Conservation (phyloP, 2,329 filamentous ascomycete species). For the Exophiala sp. region DNA sequence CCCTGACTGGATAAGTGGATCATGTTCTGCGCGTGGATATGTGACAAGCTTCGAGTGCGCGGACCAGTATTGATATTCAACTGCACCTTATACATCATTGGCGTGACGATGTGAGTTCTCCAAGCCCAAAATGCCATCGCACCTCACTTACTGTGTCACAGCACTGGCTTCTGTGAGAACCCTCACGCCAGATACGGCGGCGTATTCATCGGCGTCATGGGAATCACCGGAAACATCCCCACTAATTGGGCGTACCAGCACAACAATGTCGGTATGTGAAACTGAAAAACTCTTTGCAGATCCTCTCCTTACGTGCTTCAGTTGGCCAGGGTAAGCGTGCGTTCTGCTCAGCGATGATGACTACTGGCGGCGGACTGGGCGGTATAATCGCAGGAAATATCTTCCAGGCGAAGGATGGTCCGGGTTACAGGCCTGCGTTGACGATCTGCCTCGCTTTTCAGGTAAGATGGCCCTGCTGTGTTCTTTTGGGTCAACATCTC, state of each 20-base stretch:
- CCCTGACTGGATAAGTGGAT: constrained; percentile 1
- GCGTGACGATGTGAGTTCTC: constrained; percentile 47
- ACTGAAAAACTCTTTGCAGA: neutral
- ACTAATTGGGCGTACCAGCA: constrained; percentile 72
- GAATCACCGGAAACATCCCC: constrained; percentile 72
- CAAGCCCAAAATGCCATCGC: neutral
- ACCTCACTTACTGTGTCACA: neutral
- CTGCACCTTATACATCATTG: constrained; percentile 62
- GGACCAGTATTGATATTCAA: constrained; percentile 66
- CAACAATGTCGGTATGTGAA: constrained; percentile 65
- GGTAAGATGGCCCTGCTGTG: constrained; percentile 34
- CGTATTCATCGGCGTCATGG: constrained; percentile 69
- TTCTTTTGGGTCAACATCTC: constrained; percentile 21
- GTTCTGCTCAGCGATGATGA: constrained; percentile 29
- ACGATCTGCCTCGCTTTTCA: constrained; percentile 27
- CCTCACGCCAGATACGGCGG: constrained; percentile 64
- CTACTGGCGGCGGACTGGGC: constrained; percentile 56
- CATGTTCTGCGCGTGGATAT: constrained; percentile 48
- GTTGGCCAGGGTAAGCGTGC: constrained; percentile 81
- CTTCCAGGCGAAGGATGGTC: constrained; percentile 52
- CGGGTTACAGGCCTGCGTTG: constrained; percentile 32
- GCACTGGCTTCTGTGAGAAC: constrained; percentile 54
- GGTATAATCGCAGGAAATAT: constrained; percentile 68
- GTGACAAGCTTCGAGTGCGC: constrained; percentile 64
- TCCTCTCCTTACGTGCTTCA: neutral